Evolutionary conservation across 805 yeast genomes (phyloP), one percentile per base, ranked within the genome.

Genomic region (Ogataea dorogensis): DNA sequence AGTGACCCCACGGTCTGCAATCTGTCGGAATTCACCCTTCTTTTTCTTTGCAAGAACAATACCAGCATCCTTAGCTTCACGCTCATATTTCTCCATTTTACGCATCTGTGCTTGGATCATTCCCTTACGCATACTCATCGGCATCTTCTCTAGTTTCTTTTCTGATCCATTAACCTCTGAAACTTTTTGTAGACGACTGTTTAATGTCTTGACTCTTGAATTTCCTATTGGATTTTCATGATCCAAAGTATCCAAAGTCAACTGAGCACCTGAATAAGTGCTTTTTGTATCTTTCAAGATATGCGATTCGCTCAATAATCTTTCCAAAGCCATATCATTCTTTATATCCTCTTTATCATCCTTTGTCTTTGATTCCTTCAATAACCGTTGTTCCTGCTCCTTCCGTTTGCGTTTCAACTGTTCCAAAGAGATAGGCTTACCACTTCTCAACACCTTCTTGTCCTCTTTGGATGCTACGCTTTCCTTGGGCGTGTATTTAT

Each of bases 1-100:
- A 10, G 78, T 73, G 12, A 70, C 70, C 6, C 80, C 78, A 38
- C 67, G 65, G 31, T 81, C 86, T 29, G 68, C 63, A 45, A 75
- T 53, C 37, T 66, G 67, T 50, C 93, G 68, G 38, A 81, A 65
- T 43, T 81, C 76, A 5, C 87, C 89, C 60, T 79, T 81, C 49
- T 69, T 71, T 17, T 71, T 78, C 51, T 74, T 79, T 3, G 95
- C 78, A 27, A 91, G 65, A n/a, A 93, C 73, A 37, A 91, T 85
- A 10, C 98, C 98, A 5, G 94, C 95, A 13, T 91, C 91, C 43
- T 68, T 73, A 6, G 98, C 97, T 33, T 86, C 88, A 33, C 70
- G 65, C 56, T 86, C 95, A 52, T 69, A 76, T 50, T 73, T 73
- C 16, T 64, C 56, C 13, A 77, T 73, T 45, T 77, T 73, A 14